Conservation (phyloP, 2,329 filamentous ascomycete species). For the Ambrosiella xylebori region DNA sequence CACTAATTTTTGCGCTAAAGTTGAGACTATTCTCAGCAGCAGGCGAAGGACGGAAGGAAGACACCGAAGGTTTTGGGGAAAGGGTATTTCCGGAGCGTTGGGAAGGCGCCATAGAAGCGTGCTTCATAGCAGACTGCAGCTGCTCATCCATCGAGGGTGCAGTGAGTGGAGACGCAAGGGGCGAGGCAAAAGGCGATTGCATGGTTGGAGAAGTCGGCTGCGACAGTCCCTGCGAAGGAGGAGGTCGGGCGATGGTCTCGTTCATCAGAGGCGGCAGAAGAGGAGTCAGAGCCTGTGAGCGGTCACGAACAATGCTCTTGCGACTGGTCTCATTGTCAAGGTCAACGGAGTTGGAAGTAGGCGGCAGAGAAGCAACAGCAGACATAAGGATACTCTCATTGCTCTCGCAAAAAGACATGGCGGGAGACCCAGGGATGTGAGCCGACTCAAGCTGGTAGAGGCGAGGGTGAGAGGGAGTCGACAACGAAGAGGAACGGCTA, state of each 20-base stretch:
- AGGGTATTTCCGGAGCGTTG: conserved; percentile 31
- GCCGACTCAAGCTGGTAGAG: conserved; percentile 32
- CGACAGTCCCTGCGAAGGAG: conserved; percentile 22
- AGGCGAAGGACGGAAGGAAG: conserved; percentile 51
- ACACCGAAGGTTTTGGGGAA: conserved; percentile 50
- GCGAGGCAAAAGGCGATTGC: conserved; percentile 48
- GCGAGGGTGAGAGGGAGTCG: conserved; percentile 35
- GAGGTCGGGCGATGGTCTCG: conserved; percentile 19
- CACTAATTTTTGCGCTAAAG: conserved; percentile 43
- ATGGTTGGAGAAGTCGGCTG: conserved; percentile 22
- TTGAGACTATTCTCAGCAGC: conserved; percentile 39
- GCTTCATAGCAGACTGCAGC: conserved; percentile 28
- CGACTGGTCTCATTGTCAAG: not conserved
- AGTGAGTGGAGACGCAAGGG: conserved; percentile 54
- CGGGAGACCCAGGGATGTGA: conserved; percentile 40
- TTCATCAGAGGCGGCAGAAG: conserved; percentile 68
- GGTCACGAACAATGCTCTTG: conserved; percentile 31
- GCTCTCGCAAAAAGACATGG: conserved; percentile 45
- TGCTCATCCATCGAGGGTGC: conserved; percentile 33
- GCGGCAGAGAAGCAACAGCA: conserved; percentile 16
- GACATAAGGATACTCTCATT: conserved; percentile 31
- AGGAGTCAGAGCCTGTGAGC: conserved; percentile 56
- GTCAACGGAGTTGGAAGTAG: conserved; percentile 28
- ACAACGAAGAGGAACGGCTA: conserved; percentile 64
- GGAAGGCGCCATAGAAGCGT: conserved; percentile 21